Conservation (phyloP, 768 basidiomycete genomes). For the Lentinus tigrinus region DNA sequence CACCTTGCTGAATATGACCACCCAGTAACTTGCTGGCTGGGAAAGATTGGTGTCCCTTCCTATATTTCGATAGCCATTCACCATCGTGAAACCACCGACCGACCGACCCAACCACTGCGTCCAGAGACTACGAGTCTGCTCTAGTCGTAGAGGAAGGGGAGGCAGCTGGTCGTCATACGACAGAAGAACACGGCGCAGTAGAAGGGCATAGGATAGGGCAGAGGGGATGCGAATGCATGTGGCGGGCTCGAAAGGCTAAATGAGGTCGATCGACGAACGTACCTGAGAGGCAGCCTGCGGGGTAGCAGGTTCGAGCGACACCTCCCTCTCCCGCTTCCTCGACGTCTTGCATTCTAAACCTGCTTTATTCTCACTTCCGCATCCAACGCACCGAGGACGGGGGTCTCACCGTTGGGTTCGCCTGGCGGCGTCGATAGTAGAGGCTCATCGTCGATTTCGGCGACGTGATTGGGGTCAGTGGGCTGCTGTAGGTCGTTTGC, state of each 20-base stretch:
- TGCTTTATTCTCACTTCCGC: neutral
- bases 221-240: neutral
- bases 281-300: constrained; percentile 32
- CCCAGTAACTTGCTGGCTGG: no score
- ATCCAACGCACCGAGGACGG: neutral
- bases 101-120: neutral
- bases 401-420: constrained; percentile 11
- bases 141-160: no score
- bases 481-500: neutral
- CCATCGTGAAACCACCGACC: constrained; percentile 2
- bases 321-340: constrained; percentile 75
- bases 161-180: no score
- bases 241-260: constrained; percentile 10
- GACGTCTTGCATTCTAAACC: constrained; percentile 46
- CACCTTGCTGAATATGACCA: no score
- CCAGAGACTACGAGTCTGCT: no score
- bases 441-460: neutral
- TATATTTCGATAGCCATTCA: no score
- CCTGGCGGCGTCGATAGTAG: constrained; percentile 12
- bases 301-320: constrained; percentile 66
- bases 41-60: no score
- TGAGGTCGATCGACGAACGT: constrained; percentile 24
- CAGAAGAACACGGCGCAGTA: no score
- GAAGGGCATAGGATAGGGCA: neutral
- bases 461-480: neutral